Evolutionary conservation across 805 yeast genomes (phyloP).

Genomic region (Candida fluviatilis): DNA sequence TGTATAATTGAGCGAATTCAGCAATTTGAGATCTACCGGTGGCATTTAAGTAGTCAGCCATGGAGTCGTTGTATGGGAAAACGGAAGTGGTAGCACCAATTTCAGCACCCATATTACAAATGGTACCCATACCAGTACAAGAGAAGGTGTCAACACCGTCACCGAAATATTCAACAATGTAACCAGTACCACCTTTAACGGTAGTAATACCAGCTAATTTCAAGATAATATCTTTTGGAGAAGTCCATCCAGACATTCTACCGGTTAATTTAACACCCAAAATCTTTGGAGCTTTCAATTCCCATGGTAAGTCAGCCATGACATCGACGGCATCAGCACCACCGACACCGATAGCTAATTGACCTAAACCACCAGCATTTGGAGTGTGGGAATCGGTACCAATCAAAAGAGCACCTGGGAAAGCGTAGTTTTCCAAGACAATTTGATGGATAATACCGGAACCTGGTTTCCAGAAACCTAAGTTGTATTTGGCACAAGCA

Average conservation of each 20-base stretch:
- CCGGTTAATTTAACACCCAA: slow-evolving; percentile 95
- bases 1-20: slow-evolving; percentile 69
- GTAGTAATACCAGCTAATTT: slow-evolving; percentile 92
- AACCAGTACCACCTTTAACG: slow-evolving; percentile 98
- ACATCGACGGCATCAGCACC: slow-evolving; percentile 99
- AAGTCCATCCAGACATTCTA: slow-evolving; percentile 88
- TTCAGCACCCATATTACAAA: slow-evolving; percentile 99
- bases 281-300: slow-evolving; percentile 93
- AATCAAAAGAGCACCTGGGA: slow-evolving; percentile 94
- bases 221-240: slow-evolving; percentile 94
- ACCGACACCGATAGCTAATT: slow-evolving; percentile 97
- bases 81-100: slow-evolving; percentile 97
- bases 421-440: slow-evolving; percentile 91
- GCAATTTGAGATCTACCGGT: slow-evolving; percentile 85
- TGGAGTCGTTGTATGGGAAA: slow-evolving; percentile 93
- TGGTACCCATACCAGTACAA: slow-evolving; percentile 99
- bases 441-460: slow-evolving; percentile 98
- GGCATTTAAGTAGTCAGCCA: slow-evolving; percentile 80
- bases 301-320: slow-evolving; percentile 93
- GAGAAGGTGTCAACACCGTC: slow-evolving; percentile 89
- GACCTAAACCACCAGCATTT: slow-evolving; percentile 98
- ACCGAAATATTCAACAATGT: slow-evolving; percentile 94
- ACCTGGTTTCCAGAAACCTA: slow-evolving; percentile 99
- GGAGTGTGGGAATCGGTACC: slow-evolving; percentile 99
- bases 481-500: slow-evolving; percentile 91